Evolutionary conservation across 305 asterid genomes (phyloP).

Genomic region (Fraxinus ornus): DNA sequence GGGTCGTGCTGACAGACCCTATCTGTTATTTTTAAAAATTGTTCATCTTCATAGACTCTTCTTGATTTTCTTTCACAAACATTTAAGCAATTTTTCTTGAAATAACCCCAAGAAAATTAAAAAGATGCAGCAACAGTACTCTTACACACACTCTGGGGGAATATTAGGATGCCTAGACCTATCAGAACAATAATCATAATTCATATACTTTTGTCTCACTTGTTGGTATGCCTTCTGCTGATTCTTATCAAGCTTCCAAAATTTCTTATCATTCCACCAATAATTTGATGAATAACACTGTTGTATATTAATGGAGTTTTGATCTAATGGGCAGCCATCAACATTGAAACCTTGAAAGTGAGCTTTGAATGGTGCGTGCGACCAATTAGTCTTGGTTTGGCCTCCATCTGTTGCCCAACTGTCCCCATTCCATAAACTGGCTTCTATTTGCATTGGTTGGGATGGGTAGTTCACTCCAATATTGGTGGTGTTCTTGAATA

Average conservation of each 20-base stretch:
- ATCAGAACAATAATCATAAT: conserved; percentile 68
- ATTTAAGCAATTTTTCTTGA: neutral
- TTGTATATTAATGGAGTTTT: neutral
- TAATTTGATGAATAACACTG: conserved; percentile 34
- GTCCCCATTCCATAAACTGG: conserved; percentile 61
- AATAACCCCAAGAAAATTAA: neutral
- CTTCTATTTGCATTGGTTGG: conserved; percentile 52
- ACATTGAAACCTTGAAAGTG: conserved; percentile 33
- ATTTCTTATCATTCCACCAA: conserved; percentile 58
- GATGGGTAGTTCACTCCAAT: conserved; percentile 43
- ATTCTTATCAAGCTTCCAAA: conserved; percentile 28
- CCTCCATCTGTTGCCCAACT: conserved; percentile 82
- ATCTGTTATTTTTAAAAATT: neutral
- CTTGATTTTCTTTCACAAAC: neutral
- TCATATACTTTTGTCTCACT: conserved; percentile 38
- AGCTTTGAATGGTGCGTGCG: conserved; percentile 55
- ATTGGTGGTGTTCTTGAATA: conserved; percentile 41
- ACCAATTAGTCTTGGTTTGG: conserved; percentile 50
- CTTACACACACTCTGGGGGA: conserved; percentile 47
- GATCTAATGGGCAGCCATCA: conserved; percentile 36
- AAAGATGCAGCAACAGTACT: neutral
- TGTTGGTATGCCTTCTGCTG: conserved; percentile 18
- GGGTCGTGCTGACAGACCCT: neutral
- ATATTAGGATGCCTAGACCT: conserved; percentile 31
- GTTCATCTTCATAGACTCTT: no score